Base-by-base conservation (phyloP, 2,329 filamentous ascomycete species). In the Colletotrichum musicola region DNA sequence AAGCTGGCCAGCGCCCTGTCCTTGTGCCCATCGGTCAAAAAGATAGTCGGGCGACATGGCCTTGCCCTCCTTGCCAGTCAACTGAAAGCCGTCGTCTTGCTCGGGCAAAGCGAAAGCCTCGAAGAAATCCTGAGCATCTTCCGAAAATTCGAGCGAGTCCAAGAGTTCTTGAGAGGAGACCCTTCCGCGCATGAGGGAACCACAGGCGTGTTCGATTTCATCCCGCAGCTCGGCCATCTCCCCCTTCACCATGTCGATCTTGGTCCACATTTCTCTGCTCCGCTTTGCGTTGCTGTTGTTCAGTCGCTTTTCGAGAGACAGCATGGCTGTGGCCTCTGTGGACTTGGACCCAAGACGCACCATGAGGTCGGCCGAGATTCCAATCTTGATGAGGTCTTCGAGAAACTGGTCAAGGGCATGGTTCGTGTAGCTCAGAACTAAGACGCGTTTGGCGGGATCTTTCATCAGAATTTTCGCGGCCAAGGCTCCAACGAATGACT, bases 401-500 rank as follows among this genome's bases (percentile, higher is more conserved):
- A 92, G 76, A 54, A 92, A 90, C 75, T 93, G 84, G 60, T 92
- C 88, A 0, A 90, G 77, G 0, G 89, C 89, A 71, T 92, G 90
- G 60, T 93, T 92, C 0, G 90, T 93, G 65, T 89, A 93, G 27
- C 87, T 89, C 2, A 92, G 76, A 0, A 94, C 86, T 0, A 95
- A 80, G 0, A 94, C 85, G 0, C 76, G 86, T 30, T 86, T 80
- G 0, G 72, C 20, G 0, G 86, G 88, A 5, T 82, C 73, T 1
- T 86, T 75, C 20, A 89, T 77, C 0, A 94, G 74, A 0, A 82
- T 76, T 60, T 89, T 89, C 0, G 88, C 85, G 1, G 90, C 80
- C 2, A 92, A 78, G 0, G 91, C 88, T 0, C 92, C 92, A 3
- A 93, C 85, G 70, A 93, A 93, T 0, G 91, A 93, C 72, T 95